Evolutionary conservation across 345 rosid genomes (phyloP).

Genomic region (Ailanthus altissimus): DNA sequence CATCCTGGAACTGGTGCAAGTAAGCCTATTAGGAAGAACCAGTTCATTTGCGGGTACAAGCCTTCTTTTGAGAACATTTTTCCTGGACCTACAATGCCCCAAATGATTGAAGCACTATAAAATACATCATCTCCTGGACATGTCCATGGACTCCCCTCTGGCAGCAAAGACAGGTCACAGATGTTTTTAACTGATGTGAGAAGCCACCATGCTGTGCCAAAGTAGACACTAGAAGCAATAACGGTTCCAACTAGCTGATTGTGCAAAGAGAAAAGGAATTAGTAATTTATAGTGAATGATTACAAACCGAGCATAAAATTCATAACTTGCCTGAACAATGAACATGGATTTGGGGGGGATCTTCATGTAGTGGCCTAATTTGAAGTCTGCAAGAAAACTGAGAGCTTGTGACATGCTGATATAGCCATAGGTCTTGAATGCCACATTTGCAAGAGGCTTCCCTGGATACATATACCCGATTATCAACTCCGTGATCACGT

Average conservation of each 20-base stretch:
- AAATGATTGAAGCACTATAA: constrained; percentile 62
- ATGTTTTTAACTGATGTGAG: constrained; percentile 40
- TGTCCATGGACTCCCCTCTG: constrained; percentile 57
- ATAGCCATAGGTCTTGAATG: constrained; percentile 53
- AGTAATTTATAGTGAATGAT: neutral
- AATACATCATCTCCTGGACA: constrained; percentile 52
- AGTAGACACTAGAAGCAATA: constrained; percentile 45
- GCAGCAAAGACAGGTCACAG: constrained; percentile 35
- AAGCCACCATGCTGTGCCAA: constrained; percentile 57
- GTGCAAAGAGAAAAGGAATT: neutral
- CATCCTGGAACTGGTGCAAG: constrained; percentile 48
- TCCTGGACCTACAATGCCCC: constrained; percentile 58
- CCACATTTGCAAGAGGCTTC: constrained; percentile 51
- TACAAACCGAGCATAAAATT: neutral
- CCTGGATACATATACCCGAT: constrained; percentile 61
- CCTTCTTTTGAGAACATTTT: constrained; percentile 43
- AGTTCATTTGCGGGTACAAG: constrained; percentile 48
- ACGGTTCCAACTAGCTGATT: constrained; percentile 45
- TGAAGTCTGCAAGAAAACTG: constrained; percentile 52
- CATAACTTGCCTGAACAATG: constrained; percentile 42
- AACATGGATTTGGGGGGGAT: constrained; percentile 63
- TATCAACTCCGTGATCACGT: constrained; percentile 53
- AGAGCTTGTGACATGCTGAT: constrained; percentile 50
- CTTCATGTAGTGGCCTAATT: constrained; percentile 65
- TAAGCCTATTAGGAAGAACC: constrained; percentile 53